Percentiles rank a stretch among this genome's conserved stretches.
phyloP scores from a whole-genome alignment of 306 rosid species.

The Arachis stenosperma region DNA sequence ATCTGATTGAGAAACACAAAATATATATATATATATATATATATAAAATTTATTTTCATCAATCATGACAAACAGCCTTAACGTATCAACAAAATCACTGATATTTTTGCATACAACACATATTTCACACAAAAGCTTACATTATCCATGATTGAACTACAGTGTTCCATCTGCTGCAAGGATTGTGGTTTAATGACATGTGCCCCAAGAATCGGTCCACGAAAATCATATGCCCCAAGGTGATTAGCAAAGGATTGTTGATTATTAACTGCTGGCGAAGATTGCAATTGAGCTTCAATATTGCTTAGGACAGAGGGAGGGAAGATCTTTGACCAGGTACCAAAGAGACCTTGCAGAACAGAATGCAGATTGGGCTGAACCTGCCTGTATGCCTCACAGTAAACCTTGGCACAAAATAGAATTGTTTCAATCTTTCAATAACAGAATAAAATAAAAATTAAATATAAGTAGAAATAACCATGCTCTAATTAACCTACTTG shows the following conservation, averaged over 20 bases:
- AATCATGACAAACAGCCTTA: too few species aligned
- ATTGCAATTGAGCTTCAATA: slow-evolving; percentile 46
- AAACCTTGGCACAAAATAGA: slow-evolving; percentile 56
- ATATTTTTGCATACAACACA: slow-evolving; percentile 5
- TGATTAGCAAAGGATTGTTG: too few species aligned
- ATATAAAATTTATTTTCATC: too few species aligned
- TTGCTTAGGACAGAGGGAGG: slow-evolving; percentile 65
- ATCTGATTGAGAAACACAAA: too few species aligned
- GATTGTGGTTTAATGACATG: too few species aligned
- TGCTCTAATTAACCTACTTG: background rate
- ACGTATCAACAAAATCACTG: too few species aligned
- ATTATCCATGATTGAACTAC: slow-evolving; percentile 52
- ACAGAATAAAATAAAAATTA: slow-evolving; percentile 21
- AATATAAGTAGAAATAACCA: slow-evolving; percentile 20
- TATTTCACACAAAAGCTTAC: slow-evolving; percentile 55
- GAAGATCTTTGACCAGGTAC: slow-evolving; percentile 89
- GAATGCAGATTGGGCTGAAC: slow-evolving; percentile 66
- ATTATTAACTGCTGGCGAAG: too few species aligned
- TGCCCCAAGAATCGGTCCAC: too few species aligned
- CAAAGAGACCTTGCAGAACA: slow-evolving; percentile 89
- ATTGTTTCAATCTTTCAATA: slow-evolving; percentile 24
- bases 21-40: too few species aligned
- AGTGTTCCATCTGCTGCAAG: background rate
- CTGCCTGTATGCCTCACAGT: slow-evolving; percentile 84
- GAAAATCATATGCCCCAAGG: too few species aligned